Percentiles rank a stretch among this genome's conserved stretches.
Evolutionary conservation across 768 basidiomycete genomes (phyloP).

Genomic region (Chlorophyllum brunneum): DNA sequence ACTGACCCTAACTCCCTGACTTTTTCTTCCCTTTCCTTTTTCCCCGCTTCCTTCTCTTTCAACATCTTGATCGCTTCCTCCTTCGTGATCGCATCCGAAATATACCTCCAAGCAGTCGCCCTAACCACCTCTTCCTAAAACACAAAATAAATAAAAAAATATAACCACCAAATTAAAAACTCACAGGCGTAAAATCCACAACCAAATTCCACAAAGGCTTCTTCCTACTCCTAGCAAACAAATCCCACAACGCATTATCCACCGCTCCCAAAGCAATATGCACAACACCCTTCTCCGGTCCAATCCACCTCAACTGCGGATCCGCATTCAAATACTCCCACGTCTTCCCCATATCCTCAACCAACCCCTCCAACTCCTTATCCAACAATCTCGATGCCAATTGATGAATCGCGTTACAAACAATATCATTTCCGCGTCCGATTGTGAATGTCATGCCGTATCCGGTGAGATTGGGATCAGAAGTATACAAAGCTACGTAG

Average conservation of each 20-base stretch:
- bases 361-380: conserved; percentile 76
- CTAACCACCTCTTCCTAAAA: conserved; percentile 72
- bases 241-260: conserved; percentile 92
- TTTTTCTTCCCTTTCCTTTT: conserved; percentile 72
- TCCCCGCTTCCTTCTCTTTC: conserved; percentile 69
- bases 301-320: conserved; percentile 92
- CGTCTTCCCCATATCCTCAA: conserved; percentile 85
- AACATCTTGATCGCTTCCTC: conserved; percentile 87
- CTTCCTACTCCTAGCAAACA: conserved; percentile 73
- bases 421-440: conserved; percentile 93
- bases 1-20: conserved; percentile 66
- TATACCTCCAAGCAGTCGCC: conserved; percentile 81
- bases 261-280: conserved; percentile 87
- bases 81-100: conserved; percentile 88
- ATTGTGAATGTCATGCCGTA: conserved; percentile 95
- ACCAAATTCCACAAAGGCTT: conserved; percentile 96
- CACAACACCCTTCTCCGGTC: conserved; percentile 94
- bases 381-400: conserved; percentile 82
- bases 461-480: conserved; percentile 69
- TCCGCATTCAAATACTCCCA: conserved; percentile 88
- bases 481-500: conserved; percentile 74
- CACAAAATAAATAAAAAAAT: background rate
- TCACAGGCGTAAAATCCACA: conserved; percentile 79
- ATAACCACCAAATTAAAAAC: background rate
- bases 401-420: conserved; percentile 66